Evolutionary conservation across 441 rosid species (phyloP).

Genomic region (Corymbia calophylla): DNA sequence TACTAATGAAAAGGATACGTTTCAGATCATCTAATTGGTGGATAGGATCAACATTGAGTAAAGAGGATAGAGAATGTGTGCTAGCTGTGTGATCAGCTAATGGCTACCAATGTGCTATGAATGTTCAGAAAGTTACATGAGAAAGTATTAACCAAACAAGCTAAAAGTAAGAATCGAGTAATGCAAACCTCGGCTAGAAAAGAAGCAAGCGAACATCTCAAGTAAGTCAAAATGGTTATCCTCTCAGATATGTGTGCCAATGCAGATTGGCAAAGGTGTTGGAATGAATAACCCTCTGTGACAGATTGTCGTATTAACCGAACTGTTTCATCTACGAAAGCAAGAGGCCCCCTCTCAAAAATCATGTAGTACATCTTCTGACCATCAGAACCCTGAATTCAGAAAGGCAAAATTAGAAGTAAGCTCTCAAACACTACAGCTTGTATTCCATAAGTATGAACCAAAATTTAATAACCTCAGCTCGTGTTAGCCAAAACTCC

Average conservation of each 20-base stretch:
- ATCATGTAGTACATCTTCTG: constrained; percentile 69
- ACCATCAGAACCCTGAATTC: constrained; percentile 55
- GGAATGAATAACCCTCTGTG: constrained; percentile 41
- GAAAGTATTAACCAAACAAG: not conserved
- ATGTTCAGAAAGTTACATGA: not conserved
- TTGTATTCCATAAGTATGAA: not conserved
- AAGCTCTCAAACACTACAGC: not conserved
- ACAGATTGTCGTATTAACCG: constrained; percentile 34
- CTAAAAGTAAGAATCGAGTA: not conserved
- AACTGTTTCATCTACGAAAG: constrained; percentile 49
- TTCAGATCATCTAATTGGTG: not conserved
- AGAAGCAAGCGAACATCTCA: constrained; percentile 66
- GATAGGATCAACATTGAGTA: not conserved
- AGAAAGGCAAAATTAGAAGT: not conserved
- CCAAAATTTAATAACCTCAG: constrained; percentile 38
- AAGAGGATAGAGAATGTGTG: not conserved
- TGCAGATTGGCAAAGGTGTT: constrained; percentile 50
- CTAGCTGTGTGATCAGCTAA: not conserved
- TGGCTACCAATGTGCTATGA: not conserved
- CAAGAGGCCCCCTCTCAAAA: constrained; percentile 88
- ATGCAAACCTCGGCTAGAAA: constrained; percentile 77
- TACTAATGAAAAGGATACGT: not conserved
- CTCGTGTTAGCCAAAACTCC: constrained; percentile 78
- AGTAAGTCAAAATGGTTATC: constrained; percentile 41
- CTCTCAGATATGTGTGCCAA: constrained; percentile 66